Evolutionary conservation across 345 rosid genomes (phyloP), one percentile per base, ranked within the genome.

Genomic region (Aquilaria yunnanensis): DNA sequence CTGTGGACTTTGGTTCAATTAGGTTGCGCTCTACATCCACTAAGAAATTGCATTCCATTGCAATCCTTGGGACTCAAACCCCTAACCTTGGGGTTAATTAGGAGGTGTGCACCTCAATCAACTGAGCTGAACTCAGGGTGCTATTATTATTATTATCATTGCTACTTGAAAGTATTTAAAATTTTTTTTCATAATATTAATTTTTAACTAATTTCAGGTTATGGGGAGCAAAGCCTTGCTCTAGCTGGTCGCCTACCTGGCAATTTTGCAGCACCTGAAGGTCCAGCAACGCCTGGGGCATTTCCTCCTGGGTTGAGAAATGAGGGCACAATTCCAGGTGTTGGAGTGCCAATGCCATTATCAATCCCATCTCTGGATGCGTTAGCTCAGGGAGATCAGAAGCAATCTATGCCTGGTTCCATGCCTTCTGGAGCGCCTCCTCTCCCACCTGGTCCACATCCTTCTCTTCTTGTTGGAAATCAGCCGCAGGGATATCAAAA

Each of bases 391-490:
- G 99, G 97, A 66, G 99, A 88, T 47, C 95, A 83, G 78, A 86
- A 78, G 69, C 97, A 84, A 68, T 68, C 80, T 64, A 83, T 75
- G 76, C 80, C 84, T 16, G 78, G 78, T 57, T 77, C 96, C 12
- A 75, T 84, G 81, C 80, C 92, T 59, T 61, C 77, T 62, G 92
- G 96, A 60, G 90, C 85, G 47, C 99, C 97, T 63, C 99, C 99
- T 63, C 84, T 94, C 12, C 97, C 99, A 66, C 96, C 93, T 54
- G 97, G 96, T 63, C 99, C 99, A 53, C 99, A 90, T 77, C 99
- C 97, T 50, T 94, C 99, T 14, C 91, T 90, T 70, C 84, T 82
- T 60, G 75, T 83, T 52, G 72, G 67, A 68, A 76, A 79, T 80
- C 99, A 83, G 77, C 96, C 83, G 74, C 96, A 83, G 71, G 87